Evolutionary conservation across 1,284 basidiomycete genomes (phyloP), one percentile per base, ranked within the genome.

Genomic region (Ceratobasidium theobromae): DNA sequence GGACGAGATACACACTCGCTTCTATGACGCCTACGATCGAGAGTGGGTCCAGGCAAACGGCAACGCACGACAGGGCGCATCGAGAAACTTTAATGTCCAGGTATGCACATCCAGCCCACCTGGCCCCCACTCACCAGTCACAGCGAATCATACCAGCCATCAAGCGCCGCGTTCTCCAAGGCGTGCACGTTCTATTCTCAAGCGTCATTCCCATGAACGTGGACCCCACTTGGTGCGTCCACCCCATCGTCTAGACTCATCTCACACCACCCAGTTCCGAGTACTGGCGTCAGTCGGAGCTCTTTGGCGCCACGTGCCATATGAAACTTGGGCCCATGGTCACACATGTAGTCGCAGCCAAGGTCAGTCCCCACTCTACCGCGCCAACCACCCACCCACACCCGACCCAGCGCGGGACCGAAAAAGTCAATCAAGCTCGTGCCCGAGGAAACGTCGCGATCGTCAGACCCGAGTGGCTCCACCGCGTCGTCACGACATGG

Each of bases 261-360:
- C 16, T 8, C 43, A 41, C 9, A 14, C 14, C 23, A 11, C 53
- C 48, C 21, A 80, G 84, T 8, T 89, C 91, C 14, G 92, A 96
- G 70, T 86, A 94, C 55, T 98, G 95, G 95, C 83, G 85, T 67
- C 82, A 89, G 71, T 93, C 96, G 3, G 81, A 84, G 53, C 87
- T 90, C 75, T 99, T 97, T 73, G 96, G 96, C 16, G 96, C 96
- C 0, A 79, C 78, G 41, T 94, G 92, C 75, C 82, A 86, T 40
- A 84, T 83, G 16, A 86, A 90, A 64, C 75, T 98, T 25, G 82
- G 80, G 1, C 75, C 77, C n/a, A 77, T 82, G 0, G 83, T 91
- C 18, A 98, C 96, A 0, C 96, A 99, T 73, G 87, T 98, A 35
- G 91, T 99, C 27, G 90, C 94, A 14, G 90, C 89, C 2, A 91